phyloP scores from a whole-genome alignment of 2,329 filamentous ascomycete genomes.

The Cladophialophora carrionii region DNA sequence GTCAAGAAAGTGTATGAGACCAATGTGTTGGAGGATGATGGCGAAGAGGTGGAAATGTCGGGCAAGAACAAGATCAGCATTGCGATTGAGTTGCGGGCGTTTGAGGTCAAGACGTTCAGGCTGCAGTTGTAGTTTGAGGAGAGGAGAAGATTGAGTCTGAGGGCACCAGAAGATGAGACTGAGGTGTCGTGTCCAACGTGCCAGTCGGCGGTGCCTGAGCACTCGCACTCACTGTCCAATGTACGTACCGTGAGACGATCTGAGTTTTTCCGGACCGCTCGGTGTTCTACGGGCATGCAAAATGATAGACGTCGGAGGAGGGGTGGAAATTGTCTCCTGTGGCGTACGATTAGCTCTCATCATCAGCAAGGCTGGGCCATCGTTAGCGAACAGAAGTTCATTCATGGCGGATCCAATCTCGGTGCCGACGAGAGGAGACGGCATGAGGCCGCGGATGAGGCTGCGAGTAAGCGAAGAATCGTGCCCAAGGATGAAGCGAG shows the following conservation, averaged over 20 bases:
- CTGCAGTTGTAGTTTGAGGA: conserved; percentile 55
- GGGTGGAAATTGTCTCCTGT: conserved; percentile 14
- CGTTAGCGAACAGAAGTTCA: conserved; percentile 14
- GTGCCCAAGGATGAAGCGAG: no score
- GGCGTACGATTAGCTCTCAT: conserved; percentile 6
- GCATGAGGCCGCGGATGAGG: no score
- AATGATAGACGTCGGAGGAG: background rate
- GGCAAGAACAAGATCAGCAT: conserved; percentile 51
- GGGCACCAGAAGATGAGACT: background rate
- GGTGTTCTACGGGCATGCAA: background rate
- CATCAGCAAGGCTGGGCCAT: conserved; percentile 9
- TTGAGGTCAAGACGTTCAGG: conserved; percentile 83
- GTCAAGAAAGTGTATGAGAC: conserved; percentile 79
- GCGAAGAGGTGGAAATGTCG: conserved; percentile 64
- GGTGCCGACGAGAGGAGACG: background rate
- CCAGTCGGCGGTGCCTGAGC: background rate
- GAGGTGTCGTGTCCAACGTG: background rate
- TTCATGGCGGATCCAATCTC: background rate
- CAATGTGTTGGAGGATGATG: conserved; percentile 86
- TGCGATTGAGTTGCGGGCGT: conserved; percentile 70
- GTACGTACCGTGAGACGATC: background rate
- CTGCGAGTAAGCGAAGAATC: background rate
- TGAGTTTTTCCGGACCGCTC: background rate
- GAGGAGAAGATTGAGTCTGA: background rate
- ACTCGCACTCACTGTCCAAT: background rate